Evolutionary conservation across 2,329 filamentous ascomycete genomes (phyloP).

Genomic region (Aspergillus vadensis): DNA sequence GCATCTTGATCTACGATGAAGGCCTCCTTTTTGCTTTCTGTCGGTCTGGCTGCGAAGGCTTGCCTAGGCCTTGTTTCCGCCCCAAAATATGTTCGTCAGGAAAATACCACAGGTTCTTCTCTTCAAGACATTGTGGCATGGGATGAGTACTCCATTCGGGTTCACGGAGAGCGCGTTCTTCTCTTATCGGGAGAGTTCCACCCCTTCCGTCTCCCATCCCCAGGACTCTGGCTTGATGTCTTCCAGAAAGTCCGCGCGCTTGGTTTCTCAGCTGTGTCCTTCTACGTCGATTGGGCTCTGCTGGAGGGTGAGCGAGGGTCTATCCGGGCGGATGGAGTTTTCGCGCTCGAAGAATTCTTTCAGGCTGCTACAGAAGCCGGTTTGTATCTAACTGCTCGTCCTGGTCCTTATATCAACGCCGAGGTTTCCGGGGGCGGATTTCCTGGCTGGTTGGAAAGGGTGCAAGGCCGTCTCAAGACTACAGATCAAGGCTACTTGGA

Average conservation of each 20-base stretch:
- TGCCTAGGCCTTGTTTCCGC: not conserved
- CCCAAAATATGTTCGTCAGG: not conserved
- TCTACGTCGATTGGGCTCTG: constrained; percentile 37
- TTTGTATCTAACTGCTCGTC: constrained; percentile 54
- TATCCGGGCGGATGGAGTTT: constrained; percentile 26
- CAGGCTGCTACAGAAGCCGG: constrained; percentile 56
- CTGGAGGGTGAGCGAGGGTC: not conserved
- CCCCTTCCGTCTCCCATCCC: constrained; percentile 56
- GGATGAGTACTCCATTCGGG: constrained; percentile 55
- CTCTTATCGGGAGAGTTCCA: constrained; percentile 57
- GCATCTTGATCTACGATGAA: not conserved
- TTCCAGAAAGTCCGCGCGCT: constrained; percentile 58
- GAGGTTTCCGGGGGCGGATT: constrained; percentile 54
- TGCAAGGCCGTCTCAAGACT: constrained; percentile 41
- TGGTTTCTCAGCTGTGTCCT: constrained; percentile 54
- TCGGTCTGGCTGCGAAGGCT: not conserved
- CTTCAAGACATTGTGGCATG: constrained; percentile 31
- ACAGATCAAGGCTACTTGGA: constrained; percentile 60
- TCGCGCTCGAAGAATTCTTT: constrained; percentile 56
- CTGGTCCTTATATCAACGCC: constrained; percentile 56
- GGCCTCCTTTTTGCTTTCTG: not conserved
- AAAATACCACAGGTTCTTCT: not conserved
- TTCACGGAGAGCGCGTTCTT: constrained; percentile 54
- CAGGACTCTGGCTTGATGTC: constrained; percentile 57
- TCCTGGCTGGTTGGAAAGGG: constrained; percentile 51